Evolutionary conservation across 2,329 filamentous ascomycete species (phyloP).

Genomic region (Endothia cerciana): DNA sequence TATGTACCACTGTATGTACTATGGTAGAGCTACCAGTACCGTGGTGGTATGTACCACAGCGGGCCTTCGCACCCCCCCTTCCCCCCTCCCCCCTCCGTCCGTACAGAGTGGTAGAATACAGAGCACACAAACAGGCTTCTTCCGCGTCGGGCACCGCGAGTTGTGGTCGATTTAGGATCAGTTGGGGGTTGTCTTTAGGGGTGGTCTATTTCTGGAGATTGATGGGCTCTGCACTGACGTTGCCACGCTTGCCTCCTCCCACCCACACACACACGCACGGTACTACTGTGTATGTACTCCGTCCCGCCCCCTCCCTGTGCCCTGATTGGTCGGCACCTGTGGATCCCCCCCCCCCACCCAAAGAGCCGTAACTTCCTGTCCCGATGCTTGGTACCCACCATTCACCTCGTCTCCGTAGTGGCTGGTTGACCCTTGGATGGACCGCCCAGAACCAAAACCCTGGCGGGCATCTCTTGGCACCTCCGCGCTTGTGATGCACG

Average conservation of each 20-base stretch:
- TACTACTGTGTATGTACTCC: no score
- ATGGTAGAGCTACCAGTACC: neutral
- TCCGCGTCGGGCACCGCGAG: conserved; percentile 9
- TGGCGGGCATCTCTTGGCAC: conserved; percentile 1
- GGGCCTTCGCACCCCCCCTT: no score
- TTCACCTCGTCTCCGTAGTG: conserved; percentile 10
- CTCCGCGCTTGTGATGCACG: conserved; percentile 16
- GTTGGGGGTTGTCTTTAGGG: conserved; percentile 1
- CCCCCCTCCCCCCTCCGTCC: neutral
- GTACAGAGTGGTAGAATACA: neutral
- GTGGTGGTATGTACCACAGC: no score
- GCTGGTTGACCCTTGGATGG: conserved; percentile 1
- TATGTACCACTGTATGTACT: no score
- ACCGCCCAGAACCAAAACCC: neutral
- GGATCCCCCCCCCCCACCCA: neutral
- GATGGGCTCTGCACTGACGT: neutral
- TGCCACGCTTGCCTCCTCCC: conserved; percentile 3
- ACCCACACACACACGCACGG: neutral
- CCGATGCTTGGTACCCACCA: conserved; percentile 7
- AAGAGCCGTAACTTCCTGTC: conserved; percentile 17
- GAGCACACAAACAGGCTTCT: neutral
- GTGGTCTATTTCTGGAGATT: conserved; percentile 17
- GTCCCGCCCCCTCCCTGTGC: neutral
- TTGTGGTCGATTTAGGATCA: neutral
- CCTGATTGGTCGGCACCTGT: neutral